A percentile compares a stretch with the other conserved stretches of the same genome.
Conservation (phyloP, 352 stramenopile species). For the Pythium oligandrum region DNA sequence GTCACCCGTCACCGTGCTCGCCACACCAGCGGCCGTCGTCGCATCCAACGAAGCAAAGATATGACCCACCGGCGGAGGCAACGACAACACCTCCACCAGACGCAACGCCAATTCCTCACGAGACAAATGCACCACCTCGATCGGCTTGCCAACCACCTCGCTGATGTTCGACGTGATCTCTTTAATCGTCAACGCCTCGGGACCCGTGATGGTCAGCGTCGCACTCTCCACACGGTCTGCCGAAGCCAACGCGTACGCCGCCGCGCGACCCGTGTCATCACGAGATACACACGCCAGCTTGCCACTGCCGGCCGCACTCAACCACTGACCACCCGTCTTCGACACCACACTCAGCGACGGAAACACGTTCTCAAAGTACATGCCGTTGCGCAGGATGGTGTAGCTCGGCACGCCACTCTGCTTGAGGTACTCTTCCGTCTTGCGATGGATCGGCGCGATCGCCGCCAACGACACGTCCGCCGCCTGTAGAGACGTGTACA, state of each 20-base stretch:
- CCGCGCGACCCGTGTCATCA: background rate
- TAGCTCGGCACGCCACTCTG: too few relatives aligned
- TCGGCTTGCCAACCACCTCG: background rate
- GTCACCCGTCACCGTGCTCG: constrained; percentile 5
- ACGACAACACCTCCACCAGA: background rate
- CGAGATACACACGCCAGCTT: constrained; percentile 2
- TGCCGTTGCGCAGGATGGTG: constrained; percentile 7
- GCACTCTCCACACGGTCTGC: background rate
- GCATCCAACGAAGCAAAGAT: constrained; percentile 17
- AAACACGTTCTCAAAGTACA: constrained; percentile 13
- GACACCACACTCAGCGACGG: too few relatives aligned
- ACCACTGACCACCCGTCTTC: constrained; percentile 1
- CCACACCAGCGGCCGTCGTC: constrained; percentile 9
- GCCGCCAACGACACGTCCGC: background rate
- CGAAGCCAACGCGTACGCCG: background rate
- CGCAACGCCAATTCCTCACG: background rate
- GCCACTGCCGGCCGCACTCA: background rate
- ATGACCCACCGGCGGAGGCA: constrained; percentile 3
- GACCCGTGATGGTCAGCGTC: background rate
- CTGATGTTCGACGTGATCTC: constrained; percentile 1
- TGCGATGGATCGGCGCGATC: too few relatives aligned
- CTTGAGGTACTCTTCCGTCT: too few relatives aligned
- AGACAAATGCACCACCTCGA: constrained; percentile 5
- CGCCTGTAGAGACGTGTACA: background rate
- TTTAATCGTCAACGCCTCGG: background rate